Percentiles rank a stretch among this genome's conserved stretches.
These are phyloP conservation scores for Aulographum hederae DNA, from an alignment of 2,329 filamentous ascomycete species.

Conservation along the genomic window DNA sequence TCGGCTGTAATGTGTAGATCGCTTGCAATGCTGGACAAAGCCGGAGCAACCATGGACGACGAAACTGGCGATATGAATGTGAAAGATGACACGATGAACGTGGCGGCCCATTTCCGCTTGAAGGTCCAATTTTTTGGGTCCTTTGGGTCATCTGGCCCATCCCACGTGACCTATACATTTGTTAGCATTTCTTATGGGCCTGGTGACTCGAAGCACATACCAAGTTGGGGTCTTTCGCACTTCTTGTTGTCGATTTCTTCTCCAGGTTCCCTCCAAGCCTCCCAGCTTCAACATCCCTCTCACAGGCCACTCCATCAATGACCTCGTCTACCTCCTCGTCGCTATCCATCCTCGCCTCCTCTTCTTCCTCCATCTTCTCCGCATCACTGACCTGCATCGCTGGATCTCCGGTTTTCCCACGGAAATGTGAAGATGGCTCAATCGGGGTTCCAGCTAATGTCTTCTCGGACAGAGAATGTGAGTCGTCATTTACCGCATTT, in stretches of 20 bases:
- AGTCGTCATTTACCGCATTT: no score
- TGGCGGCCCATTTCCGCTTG: conserved; percentile 24
- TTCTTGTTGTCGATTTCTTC: not conserved
- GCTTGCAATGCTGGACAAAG: conserved; percentile 12
- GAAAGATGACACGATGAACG: conserved; percentile 22
- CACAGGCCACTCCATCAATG: not conserved
- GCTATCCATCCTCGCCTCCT: not conserved
- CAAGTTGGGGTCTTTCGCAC: not conserved
- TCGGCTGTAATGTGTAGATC: conserved; percentile 17
- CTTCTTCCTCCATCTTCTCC: not conserved
- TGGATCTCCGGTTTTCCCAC: not conserved
- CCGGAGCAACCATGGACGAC: conserved; percentile 21
- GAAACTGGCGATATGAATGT: conserved; percentile 21
- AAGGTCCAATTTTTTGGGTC: conserved; percentile 30
- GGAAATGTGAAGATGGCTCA: no score
- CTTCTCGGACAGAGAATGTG: no score
- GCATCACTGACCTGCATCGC: not conserved
- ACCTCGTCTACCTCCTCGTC: not conserved
- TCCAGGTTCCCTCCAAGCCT: not conserved
- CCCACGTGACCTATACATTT: conserved; percentile 22
- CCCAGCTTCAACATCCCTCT: not conserved
- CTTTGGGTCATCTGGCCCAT: conserved; percentile 23
- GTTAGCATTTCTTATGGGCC: not conserved
- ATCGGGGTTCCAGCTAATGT: no score
- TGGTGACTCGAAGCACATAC: not conserved